These are phyloP conservation scores for Pulveroboletus sp. DNA, from an alignment of 768 basidiomycete species.

Conservation along the genomic window DNA sequence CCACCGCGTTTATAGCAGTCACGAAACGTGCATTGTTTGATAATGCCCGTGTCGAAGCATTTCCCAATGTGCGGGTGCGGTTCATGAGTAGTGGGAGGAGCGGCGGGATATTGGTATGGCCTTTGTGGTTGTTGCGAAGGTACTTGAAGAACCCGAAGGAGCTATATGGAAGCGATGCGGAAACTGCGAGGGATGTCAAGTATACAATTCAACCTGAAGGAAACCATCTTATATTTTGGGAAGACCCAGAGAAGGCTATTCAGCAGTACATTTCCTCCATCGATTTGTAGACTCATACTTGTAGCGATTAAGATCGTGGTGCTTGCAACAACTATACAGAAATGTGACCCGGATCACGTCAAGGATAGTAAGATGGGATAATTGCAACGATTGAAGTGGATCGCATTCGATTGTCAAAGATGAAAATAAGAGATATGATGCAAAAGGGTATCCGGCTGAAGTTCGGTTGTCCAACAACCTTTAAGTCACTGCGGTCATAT, in stretches of 20 bases:
- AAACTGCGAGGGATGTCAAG: slow-evolving; percentile 21
- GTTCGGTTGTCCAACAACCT: too few species aligned
- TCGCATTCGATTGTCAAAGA: too few species aligned
- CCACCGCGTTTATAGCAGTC: slow-evolving; percentile 3
- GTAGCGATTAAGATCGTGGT: too few species aligned
- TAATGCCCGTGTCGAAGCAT: slow-evolving; percentile 4
- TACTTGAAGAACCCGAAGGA: slow-evolving; percentile 1
- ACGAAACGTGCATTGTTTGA: slow-evolving; percentile 18
- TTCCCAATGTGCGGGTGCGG: slow-evolving; percentile 15
- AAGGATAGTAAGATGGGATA: too few species aligned
- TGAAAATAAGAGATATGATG: too few species aligned
- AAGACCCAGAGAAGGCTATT: slow-evolving; percentile 22
- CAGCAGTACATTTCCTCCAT: slow-evolving; percentile 10
- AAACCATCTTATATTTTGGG: slow-evolving; percentile 26
- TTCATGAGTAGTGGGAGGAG: slow-evolving; percentile 17
- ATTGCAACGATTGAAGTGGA: too few species aligned
- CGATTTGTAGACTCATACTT: slow-evolving; percentile 8
- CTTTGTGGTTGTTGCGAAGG: slow-evolving; percentile 12
- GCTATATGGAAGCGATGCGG: slow-evolving; percentile 13
- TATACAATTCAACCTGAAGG: slow-evolving; percentile 12
- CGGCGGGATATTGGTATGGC: slow-evolving; percentile 7
- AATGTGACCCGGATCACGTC: too few species aligned
- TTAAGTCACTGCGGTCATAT: too few species aligned
- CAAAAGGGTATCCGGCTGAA: too few species aligned
- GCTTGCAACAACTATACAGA: too few species aligned